Percentiles rank a stretch among this genome's conserved stretches.
Evolutionary conservation across 192 early-diverging fungal species (phyloP).

Genomic region (Mortierella alpina): DNA sequence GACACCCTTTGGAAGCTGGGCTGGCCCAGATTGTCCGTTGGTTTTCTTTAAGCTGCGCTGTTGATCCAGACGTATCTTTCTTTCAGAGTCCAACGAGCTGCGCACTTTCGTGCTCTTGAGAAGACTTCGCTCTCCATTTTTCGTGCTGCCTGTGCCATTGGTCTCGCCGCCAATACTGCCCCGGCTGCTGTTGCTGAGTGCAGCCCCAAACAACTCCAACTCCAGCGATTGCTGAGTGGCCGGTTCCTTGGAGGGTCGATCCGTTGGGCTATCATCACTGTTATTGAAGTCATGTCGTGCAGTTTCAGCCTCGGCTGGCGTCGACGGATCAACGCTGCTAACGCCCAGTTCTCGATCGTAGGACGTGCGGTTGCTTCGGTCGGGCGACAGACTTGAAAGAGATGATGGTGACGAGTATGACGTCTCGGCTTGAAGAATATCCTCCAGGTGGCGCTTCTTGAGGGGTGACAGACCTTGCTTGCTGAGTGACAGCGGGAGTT

Average conservation of each 20-base stretch:
- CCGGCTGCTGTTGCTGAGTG: neutral
- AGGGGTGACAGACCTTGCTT: conserved; percentile 9
- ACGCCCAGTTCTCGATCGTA: conserved; percentile 5
- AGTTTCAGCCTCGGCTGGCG: neutral
- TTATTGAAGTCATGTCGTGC: neutral
- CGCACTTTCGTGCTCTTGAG: too few relatives aligned
- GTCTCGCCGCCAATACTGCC: neutral
- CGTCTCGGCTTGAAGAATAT: conserved; percentile 4
- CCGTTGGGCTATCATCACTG: too few relatives aligned
- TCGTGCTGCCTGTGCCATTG: conserved; percentile 6
- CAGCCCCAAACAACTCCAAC: conserved; percentile 36
- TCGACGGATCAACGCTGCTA: neutral
- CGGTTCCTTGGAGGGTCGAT: neutral
- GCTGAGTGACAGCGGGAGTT: conserved; percentile 11
- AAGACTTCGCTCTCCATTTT: neutral
- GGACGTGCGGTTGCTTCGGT: conserved; percentile 14
- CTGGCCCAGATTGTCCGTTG: neutral
- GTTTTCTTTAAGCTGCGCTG: neutral
- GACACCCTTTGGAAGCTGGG: neutral
- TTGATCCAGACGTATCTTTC: too few relatives aligned
- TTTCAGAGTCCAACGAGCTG: too few relatives aligned
- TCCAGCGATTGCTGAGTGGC: conserved; percentile 22
- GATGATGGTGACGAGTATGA: conserved; percentile 23
- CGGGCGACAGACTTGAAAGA: conserved; percentile 30
- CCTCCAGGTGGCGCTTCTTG: conserved; percentile 29